Conservation (phyloP, 305 asterid genomes). For the Rubia tinctorum region DNA sequence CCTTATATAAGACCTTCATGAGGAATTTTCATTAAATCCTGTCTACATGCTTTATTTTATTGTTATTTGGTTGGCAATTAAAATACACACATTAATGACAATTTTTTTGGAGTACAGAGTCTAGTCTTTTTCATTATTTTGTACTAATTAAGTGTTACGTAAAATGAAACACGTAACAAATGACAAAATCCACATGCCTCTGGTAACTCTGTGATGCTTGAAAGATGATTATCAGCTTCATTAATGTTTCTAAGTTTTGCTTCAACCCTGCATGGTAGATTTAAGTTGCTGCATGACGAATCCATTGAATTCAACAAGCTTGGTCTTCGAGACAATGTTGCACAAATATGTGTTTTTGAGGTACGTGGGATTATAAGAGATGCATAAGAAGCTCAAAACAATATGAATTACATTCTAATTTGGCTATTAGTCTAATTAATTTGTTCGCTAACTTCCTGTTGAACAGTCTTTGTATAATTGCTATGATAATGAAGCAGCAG, state of each 20-base stretch:
- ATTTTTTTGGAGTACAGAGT: no score
- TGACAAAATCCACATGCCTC: not conserved
- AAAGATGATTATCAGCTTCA: not conserved
- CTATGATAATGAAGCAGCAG: conserved; percentile 29
- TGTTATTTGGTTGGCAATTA: not conserved
- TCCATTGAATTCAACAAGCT: conserved; percentile 70
- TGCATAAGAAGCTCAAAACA: not conserved
- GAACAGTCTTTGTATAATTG: conserved; percentile 52
- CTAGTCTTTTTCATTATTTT: no score
- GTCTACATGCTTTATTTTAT: not conserved
- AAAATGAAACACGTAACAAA: not conserved
- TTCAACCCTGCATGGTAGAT: conserved; percentile 44
- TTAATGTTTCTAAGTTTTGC: conserved; percentile 12
- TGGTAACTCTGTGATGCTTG: not conserved
- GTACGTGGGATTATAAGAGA: conserved; percentile 34
- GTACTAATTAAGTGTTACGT: no score
- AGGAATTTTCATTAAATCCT: not conserved
- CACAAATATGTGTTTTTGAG: conserved; percentile 97
- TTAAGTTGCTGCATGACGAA: conserved; percentile 91
- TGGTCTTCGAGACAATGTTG: conserved; percentile 95
- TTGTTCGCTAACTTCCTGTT: conserved; percentile 22
- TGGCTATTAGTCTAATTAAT: not conserved
- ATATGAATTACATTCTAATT: not conserved
- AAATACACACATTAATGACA: not conserved
- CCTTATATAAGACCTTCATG: not conserved